phyloP scores from a whole-genome alignment of 345 rosid genomes.

The Populus ilicifolia region DNA sequence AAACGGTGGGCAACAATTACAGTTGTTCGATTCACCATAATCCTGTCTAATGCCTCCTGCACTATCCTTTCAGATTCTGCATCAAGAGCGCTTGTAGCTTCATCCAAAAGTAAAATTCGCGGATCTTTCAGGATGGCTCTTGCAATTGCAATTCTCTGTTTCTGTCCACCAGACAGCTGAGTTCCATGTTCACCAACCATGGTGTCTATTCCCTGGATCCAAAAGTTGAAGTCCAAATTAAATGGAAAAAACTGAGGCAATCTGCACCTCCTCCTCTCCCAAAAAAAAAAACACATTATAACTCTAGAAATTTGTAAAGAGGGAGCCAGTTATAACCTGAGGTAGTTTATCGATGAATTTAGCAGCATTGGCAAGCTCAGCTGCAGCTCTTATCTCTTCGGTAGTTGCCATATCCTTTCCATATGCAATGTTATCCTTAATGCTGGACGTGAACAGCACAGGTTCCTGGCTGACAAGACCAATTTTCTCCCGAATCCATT shows the following conservation, averaged over 20 bases:
- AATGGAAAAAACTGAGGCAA: background rate
- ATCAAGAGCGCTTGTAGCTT: slow-evolving; percentile 40
- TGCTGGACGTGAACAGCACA: slow-evolving; percentile 37
- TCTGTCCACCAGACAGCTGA: slow-evolving; percentile 45
- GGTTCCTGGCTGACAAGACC: slow-evolving; percentile 57
- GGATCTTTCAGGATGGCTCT: slow-evolving; percentile 39
- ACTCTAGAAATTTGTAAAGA: background rate
- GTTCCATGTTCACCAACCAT: slow-evolving; percentile 21
- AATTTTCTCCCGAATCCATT: slow-evolving; percentile 44
- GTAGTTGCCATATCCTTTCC: slow-evolving; percentile 28
- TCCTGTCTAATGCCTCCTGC: slow-evolving; percentile 30
- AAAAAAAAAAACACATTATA: background rate
- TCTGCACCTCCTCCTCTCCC: background rate
- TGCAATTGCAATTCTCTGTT: slow-evolving; percentile 38
- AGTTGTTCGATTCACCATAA: slow-evolving; percentile 27
- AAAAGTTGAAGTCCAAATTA: background rate
- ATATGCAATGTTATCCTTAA: slow-evolving; percentile 45
- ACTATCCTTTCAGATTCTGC: slow-evolving; percentile 32
- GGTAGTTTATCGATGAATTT: slow-evolving; percentile 29
- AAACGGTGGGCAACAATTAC: slow-evolving; percentile 34
- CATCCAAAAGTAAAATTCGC: slow-evolving; percentile 28
- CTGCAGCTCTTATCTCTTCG: slow-evolving; percentile 39
- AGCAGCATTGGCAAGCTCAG: slow-evolving; percentile 33
- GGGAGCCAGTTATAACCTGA: slow-evolving; percentile 1
- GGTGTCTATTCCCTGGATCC: slow-evolving; percentile 15